Evolutionary conservation across 2,329 filamentous ascomycete species (phyloP), one percentile per base, ranked within the genome.

Genomic region (Paecilomyces fulvus): DNA sequence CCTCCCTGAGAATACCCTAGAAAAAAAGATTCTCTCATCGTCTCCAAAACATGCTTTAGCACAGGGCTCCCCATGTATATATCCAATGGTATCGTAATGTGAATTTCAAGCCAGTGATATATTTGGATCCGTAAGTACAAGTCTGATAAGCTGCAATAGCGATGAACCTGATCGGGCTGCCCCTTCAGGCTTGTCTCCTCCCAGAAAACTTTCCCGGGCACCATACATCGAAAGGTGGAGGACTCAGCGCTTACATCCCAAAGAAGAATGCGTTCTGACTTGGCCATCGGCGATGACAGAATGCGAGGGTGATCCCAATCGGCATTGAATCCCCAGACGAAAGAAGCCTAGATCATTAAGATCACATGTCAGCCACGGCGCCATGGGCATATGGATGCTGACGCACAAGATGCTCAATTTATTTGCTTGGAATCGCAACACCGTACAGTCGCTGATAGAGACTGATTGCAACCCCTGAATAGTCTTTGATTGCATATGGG

Each of bases 121-220:
- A 49, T 23, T 55, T 21, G 23, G 11, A 30, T 49, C 48, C 23
- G 11, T 30, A 17, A 55, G 11, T 17, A 28, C 33, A n/a, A 6
- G 43, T 20, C 20, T 25, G 33, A 49, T 55, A 55, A 3, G 37
- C 53, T 10, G 53, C 20, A 17, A 55, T 31, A 23, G 53, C 43
- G 9, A 31, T 31, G 25, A 55, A 55, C 25, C 20, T 23, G 53
- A 23, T 55, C 53, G 21, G 5, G 10, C 17, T 12, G 33, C n/a
- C 43, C 43, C 3, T 17, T n/a, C 8, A 17, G n/a, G 14, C 9
- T 23, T 31, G n/a, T 17, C 14, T 55, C 49, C 50, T 56, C 50
- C 55, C 54, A 52, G 49, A 55, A 30, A 5, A 48, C n/a, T 25
- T 55, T 55, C 30, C 52, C 54, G 3, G 54, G 54, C n/a, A 37